Evolutionary conservation across 495 filamentous ascomycete genomes (phyloP), one percentile per base, ranked within the genome.

Genomic region (Penicillium goetzii): DNA sequence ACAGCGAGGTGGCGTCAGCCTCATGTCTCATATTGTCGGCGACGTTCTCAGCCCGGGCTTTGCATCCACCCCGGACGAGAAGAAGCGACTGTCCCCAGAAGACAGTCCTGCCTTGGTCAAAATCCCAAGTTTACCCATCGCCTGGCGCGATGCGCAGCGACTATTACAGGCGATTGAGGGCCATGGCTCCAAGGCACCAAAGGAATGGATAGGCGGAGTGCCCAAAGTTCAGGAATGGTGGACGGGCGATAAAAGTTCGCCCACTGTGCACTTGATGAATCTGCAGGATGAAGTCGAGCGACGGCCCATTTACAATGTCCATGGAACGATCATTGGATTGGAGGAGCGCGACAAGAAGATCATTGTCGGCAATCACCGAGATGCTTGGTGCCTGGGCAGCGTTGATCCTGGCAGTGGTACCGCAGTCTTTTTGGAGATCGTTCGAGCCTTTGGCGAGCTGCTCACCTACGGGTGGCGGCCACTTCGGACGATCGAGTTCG

Each of bases 281-380:
- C 76, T 91, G 47, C 92, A 97, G 65, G 92, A 96, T 65, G 93
- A 96, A 68, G 81, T 85, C 17, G 86, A 92, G 50, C 82, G 89
- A 67, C 90, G 94, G 68, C 85, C 89, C 7, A 96, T 99, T 43
- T 96, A 91, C 81, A 99, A 99, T 70, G 86, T 97, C 0, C 83
- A 95, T 54, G 95, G 90, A 25, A 82, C 85, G 51, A 94, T 99
- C 56, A 67, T 78, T 4, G 95, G 95, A n/a, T 73, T 90, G 32
- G 95, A 98, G 67, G 87, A 93, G 66, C 81, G 79, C 3, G 86
- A 93, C 56, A 96, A 97, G 76, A 89, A 88, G 53, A 88, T 99
- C 70, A 90, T 96, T 57, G 83, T 99, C 59, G 96, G 95, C 26
- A 97, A 93, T 71, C 95, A 97, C 72, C 91, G 95, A 21, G 95